Percentiles rank a stretch among this genome's conserved stretches.
phyloP scores from a whole-genome alignment of 176 grass and related monocot species.

The Aechmea fasciata region DNA sequence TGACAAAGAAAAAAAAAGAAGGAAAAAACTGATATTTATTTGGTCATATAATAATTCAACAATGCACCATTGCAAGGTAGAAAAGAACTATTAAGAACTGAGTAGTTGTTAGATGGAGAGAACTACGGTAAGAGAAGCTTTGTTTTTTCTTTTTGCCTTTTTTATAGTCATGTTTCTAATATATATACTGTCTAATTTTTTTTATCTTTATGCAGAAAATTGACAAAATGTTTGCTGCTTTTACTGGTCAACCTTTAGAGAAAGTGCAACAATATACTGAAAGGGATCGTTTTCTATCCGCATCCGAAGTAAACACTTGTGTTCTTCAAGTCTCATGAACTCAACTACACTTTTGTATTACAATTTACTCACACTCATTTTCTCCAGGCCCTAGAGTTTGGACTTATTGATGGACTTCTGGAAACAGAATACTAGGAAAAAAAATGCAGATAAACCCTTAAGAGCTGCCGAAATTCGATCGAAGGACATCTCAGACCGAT shows the following conservation, averaged over 20 bases:
- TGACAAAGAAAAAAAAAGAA: no score
- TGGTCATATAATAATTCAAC: no score
- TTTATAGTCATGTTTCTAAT: conserved; percentile 11
- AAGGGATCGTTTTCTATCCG: conserved; percentile 82
- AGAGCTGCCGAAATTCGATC: neutral
- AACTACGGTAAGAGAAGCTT: conserved; percentile 6
- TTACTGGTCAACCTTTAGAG: conserved; percentile 80
- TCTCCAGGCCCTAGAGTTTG: conserved; percentile 88
- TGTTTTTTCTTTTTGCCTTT: neutral
- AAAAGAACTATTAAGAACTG: no score
- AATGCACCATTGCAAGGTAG: no score
- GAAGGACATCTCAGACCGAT: neutral
- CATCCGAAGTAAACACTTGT: conserved; percentile 51
- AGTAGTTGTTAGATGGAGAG: no score
- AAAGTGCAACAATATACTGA: conserved; percentile 80
- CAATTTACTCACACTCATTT: conserved; percentile 1
- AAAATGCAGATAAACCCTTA: neutral
- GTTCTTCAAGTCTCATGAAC: conserved; percentile 3
- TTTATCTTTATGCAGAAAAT: conserved; percentile 65
- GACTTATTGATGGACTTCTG: conserved; percentile 66
- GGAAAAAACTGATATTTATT: no score
- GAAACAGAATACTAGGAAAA: conserved; percentile 63
- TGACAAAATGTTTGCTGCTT: conserved; percentile 90
- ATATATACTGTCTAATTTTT: conserved; percentile 12
- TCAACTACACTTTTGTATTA: conserved; percentile 2